A percentile compares a stretch with the other conserved stretches of the same genome.
Evolutionary conservation across 1,284 basidiomycete genomes (phyloP).

Genomic region (Athelia psychrophila): DNA sequence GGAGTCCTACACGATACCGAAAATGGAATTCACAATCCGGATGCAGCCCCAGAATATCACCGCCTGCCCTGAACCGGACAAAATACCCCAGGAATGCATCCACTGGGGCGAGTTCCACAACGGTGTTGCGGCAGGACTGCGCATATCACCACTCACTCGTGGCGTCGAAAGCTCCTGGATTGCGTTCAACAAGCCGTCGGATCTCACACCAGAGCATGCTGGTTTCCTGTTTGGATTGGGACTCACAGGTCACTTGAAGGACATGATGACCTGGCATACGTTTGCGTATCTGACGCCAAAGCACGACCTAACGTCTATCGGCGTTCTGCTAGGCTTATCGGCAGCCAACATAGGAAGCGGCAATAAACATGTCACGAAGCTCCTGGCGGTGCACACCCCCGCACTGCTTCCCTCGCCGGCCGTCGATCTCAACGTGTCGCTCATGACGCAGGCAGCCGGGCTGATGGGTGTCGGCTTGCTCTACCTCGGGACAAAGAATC

Average conservation of each 20-base stretch:
- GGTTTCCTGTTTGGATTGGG: slow-evolving; percentile 95
- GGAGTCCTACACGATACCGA: slow-evolving; percentile 77
- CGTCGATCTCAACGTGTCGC: slow-evolving; percentile 86
- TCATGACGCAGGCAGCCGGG: slow-evolving; percentile 89
- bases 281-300: slow-evolving; percentile 93
- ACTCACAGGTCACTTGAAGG: slow-evolving; percentile 85
- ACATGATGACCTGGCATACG: slow-evolving; percentile 87
- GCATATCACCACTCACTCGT: slow-evolving; percentile 74
- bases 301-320: slow-evolving; percentile 93
- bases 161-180: slow-evolving; percentile 91
- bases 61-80: slow-evolving; percentile 62
- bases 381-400: slow-evolving; percentile 91
- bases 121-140: slow-evolving; percentile 89
- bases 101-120: slow-evolving; percentile 98
- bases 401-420: slow-evolving; percentile 87
- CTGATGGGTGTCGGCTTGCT: slow-evolving; percentile 88
- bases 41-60: slow-evolving; percentile 67
- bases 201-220: slow-evolving; percentile 88
- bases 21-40: slow-evolving; percentile 76
- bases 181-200: slow-evolving; percentile 86
- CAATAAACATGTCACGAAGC: slow-evolving; percentile 85
- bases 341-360: slow-evolving; percentile 89
- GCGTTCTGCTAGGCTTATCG: slow-evolving; percentile 87
- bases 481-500: slow-evolving; percentile 85
- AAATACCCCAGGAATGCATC: slow-evolving; percentile 65